Base-by-base conservation (phyloP, 2,329 filamentous ascomycete genomes). In the Colletotrichum spaethianum region DNA sequence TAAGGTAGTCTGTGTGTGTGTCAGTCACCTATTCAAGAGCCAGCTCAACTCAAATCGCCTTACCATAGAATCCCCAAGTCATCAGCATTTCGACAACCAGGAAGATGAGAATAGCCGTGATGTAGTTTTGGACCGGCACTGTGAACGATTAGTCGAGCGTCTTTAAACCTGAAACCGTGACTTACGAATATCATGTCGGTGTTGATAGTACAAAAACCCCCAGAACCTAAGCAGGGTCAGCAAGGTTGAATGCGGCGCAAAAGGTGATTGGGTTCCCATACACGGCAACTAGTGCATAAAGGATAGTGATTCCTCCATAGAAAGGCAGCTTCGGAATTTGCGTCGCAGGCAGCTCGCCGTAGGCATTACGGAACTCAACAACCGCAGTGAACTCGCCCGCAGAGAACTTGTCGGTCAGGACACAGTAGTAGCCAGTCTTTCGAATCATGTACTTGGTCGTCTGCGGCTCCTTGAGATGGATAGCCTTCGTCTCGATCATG, bases 101-200 rank as follows among this genome's bases (percentile, higher is more conserved):
- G 84, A 99, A 99, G 63, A 96, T 91, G 61, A 99, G 87, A 73
- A 98, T 99, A 12, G 96, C 96, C 0, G 96, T 99, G 77, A 99
- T 98, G 82, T 99, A 99, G 81, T 99, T 99, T 83, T 99, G 96
- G 2, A 99, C 96, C 20, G 97, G 93, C 79, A 99, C 91, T 94
- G 73, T 8, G 65, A 75, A 64, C n/a, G 69, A 56, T 69, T 33
- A 20, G 44, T 52, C 14, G 36, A 23, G n/a, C 23, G 8, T 26
- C n/a, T 26, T n/a, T 11, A 6, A 50, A 11, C 20, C 26, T 38
- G 14, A 14, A 9, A 18, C 18, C 44, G 18, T 14, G 28, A 26
- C 53, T 36, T 66, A 66, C 67, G 50, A n/a, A 81, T 98, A 82
- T 99, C 96, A 78, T 93, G 91, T 72, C 96, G 90, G 81, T 99